Evolutionary conservation across 2,329 filamentous ascomycete species (phyloP), one percentile per base, ranked within the genome.

Genomic region (Ophiocordyceps sinensis): DNA sequence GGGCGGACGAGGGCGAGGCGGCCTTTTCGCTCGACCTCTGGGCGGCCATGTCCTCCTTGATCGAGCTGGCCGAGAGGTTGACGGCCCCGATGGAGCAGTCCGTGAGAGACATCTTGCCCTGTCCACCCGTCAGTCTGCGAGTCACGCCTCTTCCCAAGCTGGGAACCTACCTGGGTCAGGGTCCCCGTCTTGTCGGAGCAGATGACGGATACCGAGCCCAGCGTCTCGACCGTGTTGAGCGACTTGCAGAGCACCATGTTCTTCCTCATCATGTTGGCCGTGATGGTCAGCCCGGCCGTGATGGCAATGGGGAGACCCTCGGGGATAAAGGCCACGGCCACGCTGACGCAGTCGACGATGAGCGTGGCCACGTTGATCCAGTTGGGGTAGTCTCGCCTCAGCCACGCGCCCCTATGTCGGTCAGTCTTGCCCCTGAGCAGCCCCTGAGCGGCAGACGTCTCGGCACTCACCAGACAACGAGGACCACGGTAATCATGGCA

Each of bases 161-260:
- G 12, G 3, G 29, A 36, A 15, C 59, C 49, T 55, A 57, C 71
- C 65, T 64, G 58, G 12, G 79, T 83, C 42, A 83, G 61, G 0
- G 79, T 83, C 4, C 82, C 82, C 0, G 82, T 86, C 63, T 86
- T 86, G 55, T 86, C 82, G 0, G 79, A 84, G 55, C 82, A 85
- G 34, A 87, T 78, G 8, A 84, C 73, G 0, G 78, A 82, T 1
- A 85, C 81, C 0, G 77, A 70, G 1, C 82, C 82, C 0, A 86
- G 68, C 0, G 82, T 86, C 59, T 86, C 82, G 0, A 85, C 81
- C 0, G 82, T 86, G 60, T 84, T 84, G 37, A 88, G 66, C 0
- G 79, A 84, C 61, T 87, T 87, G 74, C 82, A 86, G 9, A 87
- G 69, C 36, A 87, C 77, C 53, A 82, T 81, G 57, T 86, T 79